Evolutionary conservation across 768 basidiomycete genomes (phyloP), one percentile per base, ranked within the genome.

Genomic region (Suillus subalutaceus): DNA sequence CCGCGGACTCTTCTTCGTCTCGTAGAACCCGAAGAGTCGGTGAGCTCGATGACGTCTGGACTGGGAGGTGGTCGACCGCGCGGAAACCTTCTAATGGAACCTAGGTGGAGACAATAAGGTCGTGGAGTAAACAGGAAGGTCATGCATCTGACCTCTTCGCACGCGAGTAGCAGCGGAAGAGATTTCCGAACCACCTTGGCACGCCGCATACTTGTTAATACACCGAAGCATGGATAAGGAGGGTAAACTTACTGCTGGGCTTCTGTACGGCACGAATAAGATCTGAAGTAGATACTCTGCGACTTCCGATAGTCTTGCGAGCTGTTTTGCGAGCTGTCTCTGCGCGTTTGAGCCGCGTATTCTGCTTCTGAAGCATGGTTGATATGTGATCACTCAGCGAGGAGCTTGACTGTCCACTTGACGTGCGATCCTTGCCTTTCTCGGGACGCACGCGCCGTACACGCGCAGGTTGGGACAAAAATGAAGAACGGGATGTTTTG

Each of bases 241-340:
- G 10, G 23, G 44, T 4, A 65, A 37, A 57, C 44, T 46, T 41
- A 55, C 40, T 35, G 38, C 75, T 43, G 38, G 60, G 2, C 1
- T n/a, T 69, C 52, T 77, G 77, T 16, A 69, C 72, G 10, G 40
- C 10, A 57, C 18, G 64, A 2, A 76, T 41, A 23, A 76, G 53
- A 26, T 37, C 64, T 20, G 59, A 50, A 55, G 50, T 68, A 8
- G 60, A 62, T 38, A 70, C 73, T 38, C 67, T 56, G 12, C 53
- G 50, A 68, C 16, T 26, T 67, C 63, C 26, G 16, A 23, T 58
- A 9, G 53, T 44, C 20, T 56, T 56, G 55, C 55, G 55, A 37
- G 55, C 55, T 26, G 66, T 18, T 60, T 65, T 48, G 32, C 71
- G 3, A 38, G 59, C 12, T 37, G 65, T 5, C 43, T 40, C 41